Conservation (phyloP, 768 basidiomycete species). For the Paxillus ammoniavirescens region DNA sequence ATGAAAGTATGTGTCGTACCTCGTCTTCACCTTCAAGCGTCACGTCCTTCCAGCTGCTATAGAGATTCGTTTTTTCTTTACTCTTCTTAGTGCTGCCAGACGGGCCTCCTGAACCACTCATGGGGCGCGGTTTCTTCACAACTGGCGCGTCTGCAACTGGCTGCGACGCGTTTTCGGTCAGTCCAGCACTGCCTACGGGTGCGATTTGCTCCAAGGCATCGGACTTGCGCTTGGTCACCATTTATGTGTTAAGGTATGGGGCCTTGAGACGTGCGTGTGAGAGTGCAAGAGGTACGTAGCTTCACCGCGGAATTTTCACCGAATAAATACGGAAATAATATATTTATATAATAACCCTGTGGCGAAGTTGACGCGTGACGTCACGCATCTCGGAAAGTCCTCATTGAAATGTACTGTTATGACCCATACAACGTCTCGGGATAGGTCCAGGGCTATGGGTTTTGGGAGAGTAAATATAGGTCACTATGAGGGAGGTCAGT, state of each 20-base stretch:
- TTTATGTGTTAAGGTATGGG: conserved; percentile 4
- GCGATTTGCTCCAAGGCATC: conserved; percentile 21
- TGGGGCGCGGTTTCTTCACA: conserved; percentile 33
- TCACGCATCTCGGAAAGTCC: too few species aligned
- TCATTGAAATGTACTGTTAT: too few species aligned
- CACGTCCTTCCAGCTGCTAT: conserved; percentile 37
- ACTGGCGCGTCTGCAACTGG: conserved; percentile 17
- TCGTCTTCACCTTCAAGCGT: conserved; percentile 41
- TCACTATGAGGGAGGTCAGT: too few species aligned
- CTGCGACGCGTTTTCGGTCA: conserved; percentile 10
- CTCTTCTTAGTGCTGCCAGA: conserved; percentile 21
- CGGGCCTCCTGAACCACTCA: conserved; percentile 11
- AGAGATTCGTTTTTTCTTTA: conserved; percentile 9
- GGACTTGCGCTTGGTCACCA: conserved; percentile 46
- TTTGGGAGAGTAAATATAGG: too few species aligned
- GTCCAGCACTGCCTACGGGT: conserved; percentile 13
- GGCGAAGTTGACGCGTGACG: too few species aligned
- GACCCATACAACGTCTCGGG: too few species aligned
- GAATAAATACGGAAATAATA: too few species aligned
- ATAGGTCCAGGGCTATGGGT: too few species aligned
- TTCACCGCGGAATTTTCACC: too few species aligned
- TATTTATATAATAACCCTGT: too few species aligned
- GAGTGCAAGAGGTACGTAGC: too few species aligned
- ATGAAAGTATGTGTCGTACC: conserved; percentile 20
- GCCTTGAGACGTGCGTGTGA: too few species aligned